phyloP scores from a whole-genome alignment of 352 stramenopile genomes.

The Pythium aquatile region DNA sequence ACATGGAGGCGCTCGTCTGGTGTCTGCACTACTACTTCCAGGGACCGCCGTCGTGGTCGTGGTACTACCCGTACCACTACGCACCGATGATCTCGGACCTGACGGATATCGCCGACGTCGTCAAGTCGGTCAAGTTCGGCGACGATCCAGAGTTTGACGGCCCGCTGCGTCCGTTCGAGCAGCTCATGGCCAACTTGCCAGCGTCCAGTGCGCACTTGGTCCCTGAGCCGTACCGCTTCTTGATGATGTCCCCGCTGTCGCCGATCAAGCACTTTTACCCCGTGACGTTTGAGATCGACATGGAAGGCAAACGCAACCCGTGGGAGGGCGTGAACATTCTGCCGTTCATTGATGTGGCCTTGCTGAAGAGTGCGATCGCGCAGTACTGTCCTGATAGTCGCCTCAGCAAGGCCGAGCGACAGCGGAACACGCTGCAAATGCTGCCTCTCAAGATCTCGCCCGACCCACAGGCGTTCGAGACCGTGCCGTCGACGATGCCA shows the following conservation, averaged over 20 bases:
- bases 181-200: slow-evolving; percentile 97
- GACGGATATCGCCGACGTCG: slow-evolving; percentile 80
- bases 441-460: slow-evolving; percentile 83
- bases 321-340: slow-evolving; percentile 99
- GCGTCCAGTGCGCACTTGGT: slow-evolving; percentile 94
- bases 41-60: slow-evolving; percentile 96
- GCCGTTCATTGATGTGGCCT: slow-evolving; percentile 96
- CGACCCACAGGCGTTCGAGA: slow-evolving; percentile 74
- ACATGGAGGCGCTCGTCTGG: slow-evolving; percentile 83
- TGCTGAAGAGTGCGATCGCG: slow-evolving; percentile 91
- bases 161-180: slow-evolving; percentile 96
- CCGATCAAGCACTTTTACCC: slow-evolving; percentile 97
- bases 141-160: slow-evolving; percentile 51
- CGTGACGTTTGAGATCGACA: slow-evolving; percentile 78
- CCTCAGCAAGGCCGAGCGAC: slow-evolving; percentile 89
- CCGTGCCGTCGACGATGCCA: slow-evolving; percentile 62
- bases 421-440: slow-evolving; percentile 85
- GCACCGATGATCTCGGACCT: slow-evolving; percentile 98
- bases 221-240: slow-evolving; percentile 88
- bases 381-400: slow-evolving; percentile 88
- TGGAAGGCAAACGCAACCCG: slow-evolving; percentile 91
- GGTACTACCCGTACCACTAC: slow-evolving; percentile 99
- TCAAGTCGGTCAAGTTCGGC: slow-evolving; percentile 81
- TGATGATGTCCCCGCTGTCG: slow-evolving; percentile 95
- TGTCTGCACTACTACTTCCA: slow-evolving; percentile 84